Base-by-base conservation (phyloP, 768 basidiomycete genomes). In the Termitomyces sp. region DNA sequence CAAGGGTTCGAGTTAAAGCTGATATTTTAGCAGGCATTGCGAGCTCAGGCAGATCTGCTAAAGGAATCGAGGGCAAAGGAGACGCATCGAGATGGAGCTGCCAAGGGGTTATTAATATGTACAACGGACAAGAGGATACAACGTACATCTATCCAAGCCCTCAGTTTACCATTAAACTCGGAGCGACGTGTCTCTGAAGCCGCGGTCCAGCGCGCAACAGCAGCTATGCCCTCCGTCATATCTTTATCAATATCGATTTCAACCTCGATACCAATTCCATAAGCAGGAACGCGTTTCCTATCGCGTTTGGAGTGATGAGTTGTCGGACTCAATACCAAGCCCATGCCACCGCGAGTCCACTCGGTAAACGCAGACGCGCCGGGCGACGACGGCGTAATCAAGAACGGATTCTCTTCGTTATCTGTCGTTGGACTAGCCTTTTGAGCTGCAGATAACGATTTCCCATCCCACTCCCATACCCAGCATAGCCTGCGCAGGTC, bases 381-480 rank as follows among this genome's bases (percentile, higher is more conserved):
- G 5, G 74, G 56, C 8, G 62, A 52, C 11, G 58, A 55, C 24
- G 70, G 57, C 2, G 68, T 64, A 3, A 79, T 70, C 62, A 89
- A 70, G 76, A 91, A 89, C 32, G 88, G 88, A 59, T 90, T 90
- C 6, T 86, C 79, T 14, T 88, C 87, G 12, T 82, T 81, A 6
- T 73, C 65, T 14, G 58, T 55, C 22, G 51, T n/a, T 21, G 53
- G 5, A 44, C 32, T 17, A 53, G 35, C 8, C 17, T 14, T 51
- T 53, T 1, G 64, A 50, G 5, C 55, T 19, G 8, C 55, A 2
- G 77, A 73, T 3, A 80, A 51, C 5, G 73, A 58, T 43, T 78
- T 68, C 6, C 79, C 78, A 63, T 90, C 84, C 91, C 91, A 93
- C 66, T 93, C 91, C 89, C 91, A 92, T 15, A 93, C 57, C 90